These are phyloP conservation scores for Capsella bursapastoris DNA, from an alignment of 345 rosid genomes.

Conservation along the genomic window DNA sequence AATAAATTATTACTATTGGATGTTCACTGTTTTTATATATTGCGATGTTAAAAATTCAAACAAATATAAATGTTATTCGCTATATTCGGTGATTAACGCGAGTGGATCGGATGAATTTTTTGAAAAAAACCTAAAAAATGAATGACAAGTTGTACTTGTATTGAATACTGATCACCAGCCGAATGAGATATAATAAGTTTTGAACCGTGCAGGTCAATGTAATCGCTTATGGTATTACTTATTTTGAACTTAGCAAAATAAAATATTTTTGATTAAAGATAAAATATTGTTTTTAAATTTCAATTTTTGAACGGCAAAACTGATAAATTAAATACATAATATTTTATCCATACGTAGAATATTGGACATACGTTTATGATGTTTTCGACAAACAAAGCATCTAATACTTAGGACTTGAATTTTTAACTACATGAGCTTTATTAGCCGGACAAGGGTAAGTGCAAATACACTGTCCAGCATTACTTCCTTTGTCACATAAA, in stretches of 20 bases:
- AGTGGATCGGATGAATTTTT: background rate
- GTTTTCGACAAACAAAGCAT: no score
- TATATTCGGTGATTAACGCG: background rate
- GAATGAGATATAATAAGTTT: background rate
- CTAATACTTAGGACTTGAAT: background rate
- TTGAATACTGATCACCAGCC: background rate
- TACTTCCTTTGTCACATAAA: background rate
- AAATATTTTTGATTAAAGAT: background rate
- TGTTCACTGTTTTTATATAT: background rate
- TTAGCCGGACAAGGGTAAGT: constrained; percentile 1
- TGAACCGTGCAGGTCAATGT: background rate
- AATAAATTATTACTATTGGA: background rate
- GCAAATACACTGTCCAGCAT: background rate
- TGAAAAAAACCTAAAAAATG: background rate
- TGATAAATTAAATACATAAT: no score
- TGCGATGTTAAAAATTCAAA: background rate
- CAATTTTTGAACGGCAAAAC: no score
- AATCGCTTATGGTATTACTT: background rate
- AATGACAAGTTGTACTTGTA: background rate
- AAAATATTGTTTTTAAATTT: no score
- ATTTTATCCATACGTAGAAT: no score
- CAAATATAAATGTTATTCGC: background rate
- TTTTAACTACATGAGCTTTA: background rate
- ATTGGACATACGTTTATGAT: no score
- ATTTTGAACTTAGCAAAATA: background rate